Evolutionary conservation across 2,329 filamentous ascomycete genomes (phyloP), one percentile per base, ranked within the genome.

Genomic region (Nigrospora osmanthi): DNA sequence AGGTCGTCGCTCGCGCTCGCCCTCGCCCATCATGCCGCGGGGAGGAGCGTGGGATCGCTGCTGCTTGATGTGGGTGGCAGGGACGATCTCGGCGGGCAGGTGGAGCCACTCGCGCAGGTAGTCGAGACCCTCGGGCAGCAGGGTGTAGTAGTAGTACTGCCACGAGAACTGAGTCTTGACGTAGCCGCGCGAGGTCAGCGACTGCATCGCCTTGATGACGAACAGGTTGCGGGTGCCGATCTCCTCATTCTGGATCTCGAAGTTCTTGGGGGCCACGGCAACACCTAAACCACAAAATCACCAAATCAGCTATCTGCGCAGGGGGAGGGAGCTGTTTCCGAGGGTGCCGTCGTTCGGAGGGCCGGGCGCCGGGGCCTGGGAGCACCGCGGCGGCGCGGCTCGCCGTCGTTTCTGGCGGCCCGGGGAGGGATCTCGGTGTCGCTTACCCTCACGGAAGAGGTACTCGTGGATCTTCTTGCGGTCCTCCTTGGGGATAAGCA

Each of bases 81-180:
- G 93, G 60, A 98, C 93, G 69, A 98, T 96, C 84, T 98, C 93
- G 70, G 93, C 90, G 66, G 93, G 93, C 64, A 98, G 87, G 78
- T 98, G 93, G 64, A 98, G 90, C 93, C 93, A 98, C 81, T 98
- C 93, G 70, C 93, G 91, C 72, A 98, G 90, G 83, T 98, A 98
- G 80, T 97, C 91, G 71, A 98, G 91, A 77, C 93, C 93, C 82
- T 97, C 90, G 68, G 90, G 88, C 71, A 91, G 96, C 75, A 98
- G 85, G 75, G 93, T 96, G 85, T 98, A 98, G 87, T 98, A 98
- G 86, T 97, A 95, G 83, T 90, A 95, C 78, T 95, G 89, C 89
- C 89, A 95, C 59, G 89, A 95, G 87, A 98, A 98, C 76, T 94
- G 93, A 64, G 93, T 98, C 88, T 98, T 98, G 77, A 98, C 83